A percentile compares a stretch with the other conserved stretches of the same genome.
Conservation (phyloP, 164 flowering plant species). For the Cinnamomum chago region DNA sequence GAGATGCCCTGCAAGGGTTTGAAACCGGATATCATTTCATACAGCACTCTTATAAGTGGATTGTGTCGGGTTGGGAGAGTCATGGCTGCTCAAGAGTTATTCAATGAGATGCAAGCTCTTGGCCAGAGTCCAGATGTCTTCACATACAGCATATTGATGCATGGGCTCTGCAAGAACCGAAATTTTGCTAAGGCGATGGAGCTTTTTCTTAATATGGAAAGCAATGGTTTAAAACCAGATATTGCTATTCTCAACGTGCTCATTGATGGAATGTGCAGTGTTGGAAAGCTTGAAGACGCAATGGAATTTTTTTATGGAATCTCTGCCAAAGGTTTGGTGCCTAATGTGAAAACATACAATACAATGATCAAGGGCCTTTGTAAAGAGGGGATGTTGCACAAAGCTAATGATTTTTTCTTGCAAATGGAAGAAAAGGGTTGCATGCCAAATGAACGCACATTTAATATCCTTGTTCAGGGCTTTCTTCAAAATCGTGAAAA, state of each 20-base stretch:
- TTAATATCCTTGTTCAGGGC: background rate
- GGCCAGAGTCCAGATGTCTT: background rate
- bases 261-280: constrained; percentile 2
- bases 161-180: background rate
- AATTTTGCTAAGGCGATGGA: background rate
- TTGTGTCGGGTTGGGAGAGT: constrained; percentile 37
- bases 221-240: background rate
- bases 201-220: background rate
- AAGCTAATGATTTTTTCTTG: constrained; percentile 4
- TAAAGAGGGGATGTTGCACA: constrained; percentile 4
- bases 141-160: background rate
- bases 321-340: constrained; percentile 2
- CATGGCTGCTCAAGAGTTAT: constrained; percentile 32
- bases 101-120: constrained; percentile 32
- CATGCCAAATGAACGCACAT: background rate
- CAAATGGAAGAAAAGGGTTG: constrained; percentile 10
- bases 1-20: constrained; percentile 31
- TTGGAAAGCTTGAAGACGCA: constrained; percentile 6
- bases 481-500: constrained; percentile 2
- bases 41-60: constrained; percentile 32
- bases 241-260: background rate
- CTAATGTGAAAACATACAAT: constrained; percentile 10
- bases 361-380: constrained; percentile 8
- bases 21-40: constrained; percentile 35
- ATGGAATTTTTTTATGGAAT: background rate